These are phyloP conservation scores for Colletotrichum musicola DNA, from an alignment of 2,329 filamentous ascomycete genomes.

Conservation along the genomic window DNA sequence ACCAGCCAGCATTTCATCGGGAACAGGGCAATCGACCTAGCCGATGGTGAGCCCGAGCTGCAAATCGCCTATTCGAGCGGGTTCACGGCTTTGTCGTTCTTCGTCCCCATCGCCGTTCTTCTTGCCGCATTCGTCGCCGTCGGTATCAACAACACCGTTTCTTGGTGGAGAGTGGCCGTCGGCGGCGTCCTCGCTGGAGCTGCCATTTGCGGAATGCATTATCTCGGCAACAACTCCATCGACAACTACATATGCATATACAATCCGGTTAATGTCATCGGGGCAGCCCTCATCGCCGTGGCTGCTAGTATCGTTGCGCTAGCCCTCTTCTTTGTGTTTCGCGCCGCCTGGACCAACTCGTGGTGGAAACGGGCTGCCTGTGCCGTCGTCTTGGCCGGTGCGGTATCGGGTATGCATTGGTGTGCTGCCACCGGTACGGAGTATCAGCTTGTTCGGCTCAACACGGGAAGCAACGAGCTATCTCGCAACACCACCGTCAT, in stretches of 20 bases:
- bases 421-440: slow-evolving; percentile 78
- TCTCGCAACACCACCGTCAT: slow-evolving; percentile 77
- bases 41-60: slow-evolving; percentile 68
- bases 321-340: slow-evolving; percentile 81
- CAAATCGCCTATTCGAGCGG: slow-evolving; percentile 81
- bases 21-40: slow-evolving; percentile 82
- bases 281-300: slow-evolving; percentile 79
- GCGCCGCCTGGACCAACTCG: slow-evolving; percentile 80
- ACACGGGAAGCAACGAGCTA: slow-evolving; percentile 55
- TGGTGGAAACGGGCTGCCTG: slow-evolving; percentile 81
- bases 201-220: slow-evolving; percentile 88
- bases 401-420: slow-evolving; percentile 91
- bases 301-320: slow-evolving; percentile 78
- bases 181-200: slow-evolving; percentile 79
- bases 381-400: slow-evolving; percentile 76
- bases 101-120: slow-evolving; percentile 82
- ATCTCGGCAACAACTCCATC: slow-evolving; percentile 86
- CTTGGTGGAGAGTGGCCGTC: slow-evolving; percentile 68
- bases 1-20: slow-evolving; percentile 81
- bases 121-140: slow-evolving; percentile 78
- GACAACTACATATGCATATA: slow-evolving; percentile 80
- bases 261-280: slow-evolving; percentile 69
- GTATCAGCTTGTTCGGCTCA: slow-evolving; percentile 69
- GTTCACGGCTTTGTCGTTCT: slow-evolving; percentile 82
- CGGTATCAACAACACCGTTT: slow-evolving; percentile 69